Conservation (phyloP, 2,329 filamentous ascomycete genomes). For the Alternaria hordeiaustralica region DNA sequence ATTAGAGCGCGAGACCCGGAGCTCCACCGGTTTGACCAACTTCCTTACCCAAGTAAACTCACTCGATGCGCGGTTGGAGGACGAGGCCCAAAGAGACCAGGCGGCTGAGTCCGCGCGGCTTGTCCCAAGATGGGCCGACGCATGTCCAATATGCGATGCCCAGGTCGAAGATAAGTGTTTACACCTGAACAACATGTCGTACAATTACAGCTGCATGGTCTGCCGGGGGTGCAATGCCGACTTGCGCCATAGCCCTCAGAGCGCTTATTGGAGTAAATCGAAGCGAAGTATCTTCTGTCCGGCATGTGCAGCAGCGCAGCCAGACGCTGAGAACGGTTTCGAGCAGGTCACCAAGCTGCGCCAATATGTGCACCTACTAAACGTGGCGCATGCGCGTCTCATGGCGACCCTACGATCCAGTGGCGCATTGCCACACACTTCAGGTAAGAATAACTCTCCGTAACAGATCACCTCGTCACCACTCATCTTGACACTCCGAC, state of each 20-base stretch:
- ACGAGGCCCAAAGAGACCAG: slow-evolving; percentile 49
- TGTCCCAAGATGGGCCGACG: slow-evolving; percentile 65
- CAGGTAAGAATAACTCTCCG: slow-evolving; percentile 56
- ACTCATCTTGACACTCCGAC: slow-evolving; percentile 40
- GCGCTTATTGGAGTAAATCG: slow-evolving; percentile 73
- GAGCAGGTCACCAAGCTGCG: slow-evolving; percentile 82
- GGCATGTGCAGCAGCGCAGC: slow-evolving; percentile 66
- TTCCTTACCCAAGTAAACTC: slow-evolving; percentile 86
- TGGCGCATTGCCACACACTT: slow-evolving; percentile 77
- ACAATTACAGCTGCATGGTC: slow-evolving; percentile 80
- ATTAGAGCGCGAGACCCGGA: slow-evolving; percentile 82
- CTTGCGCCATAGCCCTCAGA: slow-evolving; percentile 70
- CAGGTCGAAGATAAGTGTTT: slow-evolving; percentile 96
- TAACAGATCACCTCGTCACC: slow-evolving; percentile 26
- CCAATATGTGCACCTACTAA: slow-evolving; percentile 91
- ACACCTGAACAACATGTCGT: slow-evolving; percentile 74
- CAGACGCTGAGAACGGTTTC: slow-evolving; percentile 68
- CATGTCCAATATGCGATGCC: slow-evolving; percentile 80
- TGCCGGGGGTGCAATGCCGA: slow-evolving; percentile 76
- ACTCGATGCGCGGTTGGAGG: slow-evolving; percentile 65
- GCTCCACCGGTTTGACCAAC: slow-evolving; percentile 75
- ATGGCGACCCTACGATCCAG: slow-evolving; percentile 85
- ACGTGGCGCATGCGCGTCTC: slow-evolving; percentile 87
- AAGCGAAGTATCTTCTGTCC: slow-evolving; percentile 75
- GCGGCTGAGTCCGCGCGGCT: slow-evolving; percentile 51